Percentiles rank a stretch among this genome's conserved stretches.
Conservation (phyloP, 108 stramenopile genomes). For the Bacterosira constricta region DNA sequence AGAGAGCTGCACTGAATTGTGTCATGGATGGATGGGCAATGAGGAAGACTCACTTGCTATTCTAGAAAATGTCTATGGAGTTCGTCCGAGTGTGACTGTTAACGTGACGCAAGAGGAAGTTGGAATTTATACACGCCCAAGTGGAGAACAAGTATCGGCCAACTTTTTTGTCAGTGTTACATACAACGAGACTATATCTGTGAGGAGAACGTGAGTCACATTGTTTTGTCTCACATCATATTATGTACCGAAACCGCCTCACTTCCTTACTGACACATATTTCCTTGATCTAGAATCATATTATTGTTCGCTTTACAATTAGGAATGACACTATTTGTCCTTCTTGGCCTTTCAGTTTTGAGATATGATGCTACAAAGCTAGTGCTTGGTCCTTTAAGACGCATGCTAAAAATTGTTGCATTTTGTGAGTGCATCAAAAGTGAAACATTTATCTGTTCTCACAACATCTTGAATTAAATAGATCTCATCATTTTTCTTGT, state of each 20-base stretch:
- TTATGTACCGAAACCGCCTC: not conserved
- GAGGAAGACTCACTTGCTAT: not conserved
- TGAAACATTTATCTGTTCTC: not conserved
- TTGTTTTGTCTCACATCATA: not conserved
- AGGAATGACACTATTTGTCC: slow-evolving; percentile 49
- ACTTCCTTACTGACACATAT: not conserved
- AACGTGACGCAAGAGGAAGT: not conserved
- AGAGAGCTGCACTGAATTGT: slow-evolving; percentile 17
- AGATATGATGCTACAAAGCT: slow-evolving; percentile 72
- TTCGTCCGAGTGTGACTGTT: slow-evolving; percentile 20
- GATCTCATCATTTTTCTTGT: slow-evolving; percentile 1
- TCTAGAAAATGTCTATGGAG: slow-evolving; percentile 1
- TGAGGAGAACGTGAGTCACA: slow-evolving; percentile 44
- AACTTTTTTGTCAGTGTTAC: slow-evolving; percentile 40
- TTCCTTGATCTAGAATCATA: slow-evolving; percentile 11
- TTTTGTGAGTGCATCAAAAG: slow-evolving; percentile 56
- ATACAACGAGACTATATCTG: slow-evolving; percentile 34
- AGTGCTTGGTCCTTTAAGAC: slow-evolving; percentile 76
- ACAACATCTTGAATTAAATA: not conserved
- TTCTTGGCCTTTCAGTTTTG: slow-evolving; percentile 60
- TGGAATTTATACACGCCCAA: slow-evolving; percentile 18
- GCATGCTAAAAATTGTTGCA: slow-evolving; percentile 85
- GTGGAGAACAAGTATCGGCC: slow-evolving; percentile 17
- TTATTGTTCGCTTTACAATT: slow-evolving; percentile 55
- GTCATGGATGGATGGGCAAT: not conserved